Conservation (phyloP, 495 filamentous ascomycete genomes). For the Jackrogersella multiformis region DNA sequence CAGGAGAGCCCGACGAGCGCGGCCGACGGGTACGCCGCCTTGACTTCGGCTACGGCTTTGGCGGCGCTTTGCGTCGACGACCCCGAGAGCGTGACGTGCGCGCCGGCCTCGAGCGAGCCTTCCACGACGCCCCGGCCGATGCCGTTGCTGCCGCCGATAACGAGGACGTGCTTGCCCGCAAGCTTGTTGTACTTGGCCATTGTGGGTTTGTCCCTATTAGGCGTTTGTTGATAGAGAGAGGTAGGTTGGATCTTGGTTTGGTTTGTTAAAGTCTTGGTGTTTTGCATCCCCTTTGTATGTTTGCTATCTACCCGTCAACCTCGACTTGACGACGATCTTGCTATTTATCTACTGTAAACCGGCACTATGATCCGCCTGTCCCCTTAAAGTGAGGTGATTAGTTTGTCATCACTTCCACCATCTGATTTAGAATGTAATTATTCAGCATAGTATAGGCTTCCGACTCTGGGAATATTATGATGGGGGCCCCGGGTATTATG, state of each 20-base stretch:
- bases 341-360: conserved; percentile 34
- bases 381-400: background rate
- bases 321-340: background rate
- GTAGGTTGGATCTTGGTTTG: conserved; percentile 48
- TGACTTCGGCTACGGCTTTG: conserved; percentile 48
- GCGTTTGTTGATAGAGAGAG: conserved; percentile 42
- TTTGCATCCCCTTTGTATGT: background rate
- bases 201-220: conserved; percentile 13
- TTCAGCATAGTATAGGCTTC: background rate
- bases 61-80: conserved; percentile 57
- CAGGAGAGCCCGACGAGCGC: conserved; percentile 53
- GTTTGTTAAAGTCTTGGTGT: background rate
- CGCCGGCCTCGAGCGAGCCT: conserved; percentile 58
- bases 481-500: background rate
- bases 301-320: background rate
- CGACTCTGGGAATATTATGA: too few relatives aligned
- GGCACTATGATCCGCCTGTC: background rate
- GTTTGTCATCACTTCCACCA: background rate
- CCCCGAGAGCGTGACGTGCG: conserved; percentile 63
- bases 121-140: conserved; percentile 67
- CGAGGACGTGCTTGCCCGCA: conserved; percentile 54
- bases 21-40: conserved; percentile 48
- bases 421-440: background rate
- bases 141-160: conserved; percentile 65
- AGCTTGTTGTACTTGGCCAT: conserved; percentile 54